phyloP scores from a whole-genome alignment of 805 yeast genomes.

The Sugiyamaella valdiviana region DNA sequence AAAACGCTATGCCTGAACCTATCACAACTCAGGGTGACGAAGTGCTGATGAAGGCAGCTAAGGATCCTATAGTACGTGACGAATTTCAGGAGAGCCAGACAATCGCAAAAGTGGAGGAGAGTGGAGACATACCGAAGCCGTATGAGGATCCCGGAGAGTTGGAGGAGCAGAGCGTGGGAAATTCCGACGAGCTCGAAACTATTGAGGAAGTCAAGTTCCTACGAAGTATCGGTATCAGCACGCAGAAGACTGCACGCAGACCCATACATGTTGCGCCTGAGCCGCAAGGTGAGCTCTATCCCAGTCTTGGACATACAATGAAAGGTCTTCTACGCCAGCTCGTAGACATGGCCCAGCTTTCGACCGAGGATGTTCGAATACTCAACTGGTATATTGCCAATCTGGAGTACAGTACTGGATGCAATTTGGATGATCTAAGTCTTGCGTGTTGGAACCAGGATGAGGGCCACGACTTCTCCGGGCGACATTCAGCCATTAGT shows the following conservation, averaged over 20 bases:
- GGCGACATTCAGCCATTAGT: constrained; percentile 34
- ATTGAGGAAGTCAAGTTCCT: constrained; percentile 29
- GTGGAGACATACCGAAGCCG: constrained; percentile 28
- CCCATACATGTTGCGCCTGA: constrained; percentile 29
- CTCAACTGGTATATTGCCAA: constrained; percentile 39
- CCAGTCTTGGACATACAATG: constrained; percentile 35
- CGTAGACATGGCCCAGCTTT: constrained; percentile 29
- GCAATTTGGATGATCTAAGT: constrained; percentile 31
- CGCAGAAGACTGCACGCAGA: constrained; percentile 7
- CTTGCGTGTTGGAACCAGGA: constrained; percentile 39
- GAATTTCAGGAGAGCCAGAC: constrained; percentile 30
- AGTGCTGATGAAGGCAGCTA: constrained; percentile 33
- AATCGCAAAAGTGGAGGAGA: constrained; percentile 35
- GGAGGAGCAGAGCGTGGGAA: constrained; percentile 13
- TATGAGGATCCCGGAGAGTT: constrained; percentile 26
- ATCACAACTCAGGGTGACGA: constrained; percentile 34
- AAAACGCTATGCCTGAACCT: constrained; percentile 30
- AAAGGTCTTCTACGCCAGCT: constrained; percentile 31
- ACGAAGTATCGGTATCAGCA: constrained; percentile 25
- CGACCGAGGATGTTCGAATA: constrained; percentile 31
- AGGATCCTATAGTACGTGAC: constrained; percentile 31
- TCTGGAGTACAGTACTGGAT: constrained; percentile 35
- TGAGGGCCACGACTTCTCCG: constrained; percentile 36
- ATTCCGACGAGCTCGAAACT: constrained; percentile 21
- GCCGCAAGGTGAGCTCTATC: constrained; percentile 31